Evolutionary conservation across 345 rosid species (phyloP).

Genomic region (Pseudoturritis turrita): DNA sequence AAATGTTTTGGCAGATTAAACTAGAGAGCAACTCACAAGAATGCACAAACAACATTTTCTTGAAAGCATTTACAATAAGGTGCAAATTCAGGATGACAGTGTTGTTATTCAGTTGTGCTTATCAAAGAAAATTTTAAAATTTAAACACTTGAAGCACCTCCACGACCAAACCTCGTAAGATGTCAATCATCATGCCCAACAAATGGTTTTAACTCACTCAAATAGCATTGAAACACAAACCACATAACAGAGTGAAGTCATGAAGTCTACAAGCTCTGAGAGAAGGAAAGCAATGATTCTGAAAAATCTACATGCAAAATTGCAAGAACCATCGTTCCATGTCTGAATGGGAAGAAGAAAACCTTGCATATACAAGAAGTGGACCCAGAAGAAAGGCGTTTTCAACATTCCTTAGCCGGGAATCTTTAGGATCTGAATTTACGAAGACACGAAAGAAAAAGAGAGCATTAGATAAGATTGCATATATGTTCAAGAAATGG

Average conservation of each 20-base stretch:
- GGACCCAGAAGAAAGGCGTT: constrained; percentile 85
- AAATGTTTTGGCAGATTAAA: neutral
- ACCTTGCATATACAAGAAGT: constrained; percentile 70
- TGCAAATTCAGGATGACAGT: neutral
- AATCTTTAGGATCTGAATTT: constrained; percentile 70
- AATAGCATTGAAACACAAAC: neutral
- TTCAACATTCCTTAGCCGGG: constrained; percentile 59
- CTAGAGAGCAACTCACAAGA: neutral
- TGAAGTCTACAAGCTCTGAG: neutral
- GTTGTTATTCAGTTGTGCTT: neutral
- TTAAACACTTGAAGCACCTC: neutral
- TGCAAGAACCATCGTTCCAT: neutral
- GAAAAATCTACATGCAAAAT: neutral
- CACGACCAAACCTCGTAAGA: neutral
- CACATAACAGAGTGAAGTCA: neutral
- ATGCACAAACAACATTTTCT: neutral
- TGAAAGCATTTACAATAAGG: neutral
- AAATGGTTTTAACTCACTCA: neutral
- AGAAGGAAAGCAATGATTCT: neutral
- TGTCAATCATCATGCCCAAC: neutral
- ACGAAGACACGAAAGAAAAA: neutral
- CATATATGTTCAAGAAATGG: neutral
- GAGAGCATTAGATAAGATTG: neutral
- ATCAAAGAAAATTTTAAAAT: neutral
- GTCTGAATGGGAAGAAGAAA: constrained; percentile 23